A percentile compares a stretch with the other conserved stretches of the same genome.
Evolutionary conservation across 2,329 filamentous ascomycete genomes (phyloP).

Genomic region (Pseudocercospora macadamiae): DNA sequence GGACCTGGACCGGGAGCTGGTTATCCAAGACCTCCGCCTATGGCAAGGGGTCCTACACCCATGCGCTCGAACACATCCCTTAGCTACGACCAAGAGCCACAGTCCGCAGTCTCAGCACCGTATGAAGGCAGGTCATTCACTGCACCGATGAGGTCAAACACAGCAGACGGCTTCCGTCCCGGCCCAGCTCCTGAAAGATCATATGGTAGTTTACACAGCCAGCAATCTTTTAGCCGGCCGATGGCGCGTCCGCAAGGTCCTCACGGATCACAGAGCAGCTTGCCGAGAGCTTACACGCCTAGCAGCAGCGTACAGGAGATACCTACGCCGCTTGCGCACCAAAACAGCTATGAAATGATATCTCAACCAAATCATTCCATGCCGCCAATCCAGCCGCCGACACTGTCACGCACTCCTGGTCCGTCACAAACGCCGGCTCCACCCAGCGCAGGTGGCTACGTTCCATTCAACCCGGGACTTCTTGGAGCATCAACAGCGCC

Average conservation of each 20-base stretch:
- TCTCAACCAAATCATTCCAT: conserved; percentile 23
- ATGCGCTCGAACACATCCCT: conserved; percentile 24
- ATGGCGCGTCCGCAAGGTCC: conserved; percentile 18
- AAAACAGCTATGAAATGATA: conserved; percentile 39
- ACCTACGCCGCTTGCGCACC: conserved; percentile 20
- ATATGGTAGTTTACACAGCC: conserved; percentile 31
- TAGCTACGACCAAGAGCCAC: conserved; percentile 19
- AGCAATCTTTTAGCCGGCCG: conserved; percentile 30
- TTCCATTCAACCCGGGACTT: conserved; percentile 38
- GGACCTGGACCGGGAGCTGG: conserved; percentile 12
- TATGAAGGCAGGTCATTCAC: conserved; percentile 20
- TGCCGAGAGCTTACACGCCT: conserved; percentile 8
- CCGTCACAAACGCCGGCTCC: conserved; percentile 19
- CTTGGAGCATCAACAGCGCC: conserved; percentile 10
- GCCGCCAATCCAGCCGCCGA: conserved; percentile 7
- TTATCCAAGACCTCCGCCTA: conserved; percentile 22
- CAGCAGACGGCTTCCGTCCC: conserved; percentile 31
- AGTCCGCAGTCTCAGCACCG: conserved; percentile 12
- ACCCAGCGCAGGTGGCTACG: conserved; percentile 28
- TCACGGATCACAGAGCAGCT: conserved; percentile 18
- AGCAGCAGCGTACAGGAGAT: background rate
- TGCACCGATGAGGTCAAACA: conserved; percentile 30
- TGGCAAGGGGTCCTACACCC: conserved; percentile 20
- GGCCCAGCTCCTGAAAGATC: conserved; percentile 25
- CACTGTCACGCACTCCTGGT: background rate